phyloP scores from a whole-genome alignment of 1,139 yeast genomes.

The Candida mesenterica region DNA sequence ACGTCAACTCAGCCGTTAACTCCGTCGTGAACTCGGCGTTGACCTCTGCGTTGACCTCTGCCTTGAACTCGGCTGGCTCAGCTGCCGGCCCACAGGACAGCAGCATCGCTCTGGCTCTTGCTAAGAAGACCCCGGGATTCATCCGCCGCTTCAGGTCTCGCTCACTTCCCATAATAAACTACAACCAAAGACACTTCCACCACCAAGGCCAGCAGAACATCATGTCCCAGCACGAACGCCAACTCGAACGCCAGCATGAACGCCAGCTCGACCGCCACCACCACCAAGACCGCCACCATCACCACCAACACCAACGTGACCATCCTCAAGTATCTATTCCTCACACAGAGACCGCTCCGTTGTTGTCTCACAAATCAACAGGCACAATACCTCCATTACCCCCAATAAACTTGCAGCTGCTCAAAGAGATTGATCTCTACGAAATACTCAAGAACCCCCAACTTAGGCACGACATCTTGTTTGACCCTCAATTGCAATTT shows the following conservation, averaged over 20 bases:
- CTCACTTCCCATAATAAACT: slow-evolving; percentile 44
- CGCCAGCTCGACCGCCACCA: slow-evolving; percentile 16
- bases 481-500: slow-evolving; percentile 90
- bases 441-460: slow-evolving; percentile 92
- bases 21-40: slow-evolving; percentile 11
- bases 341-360: slow-evolving; percentile 13
- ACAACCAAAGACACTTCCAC: slow-evolving; percentile 23
- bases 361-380: slow-evolving; percentile 13
- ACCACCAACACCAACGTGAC: slow-evolving; percentile 16
- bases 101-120: slow-evolving; percentile 6
- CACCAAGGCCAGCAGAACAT: slow-evolving; percentile 5
- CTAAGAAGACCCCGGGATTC: slow-evolving; percentile 35
- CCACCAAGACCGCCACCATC: slow-evolving; percentile 19
- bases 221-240: background rate
- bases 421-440: slow-evolving; percentile 83
- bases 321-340: slow-evolving; percentile 15
- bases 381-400: slow-evolving; percentile 50
- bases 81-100: slow-evolving; percentile 7
- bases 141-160: slow-evolving; percentile 42
- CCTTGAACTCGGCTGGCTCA: slow-evolving; percentile 5
- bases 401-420: slow-evolving; percentile 79
- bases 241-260: slow-evolving; percentile 11
- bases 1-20: background rate
- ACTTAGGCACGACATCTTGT: slow-evolving; percentile 85
- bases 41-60: slow-evolving; percentile 14